A percentile compares a stretch with the other conserved stretches of the same genome.
Conservation (phyloP, 1,139 yeast genomes). For the Debaryomyces sp. region DNA sequence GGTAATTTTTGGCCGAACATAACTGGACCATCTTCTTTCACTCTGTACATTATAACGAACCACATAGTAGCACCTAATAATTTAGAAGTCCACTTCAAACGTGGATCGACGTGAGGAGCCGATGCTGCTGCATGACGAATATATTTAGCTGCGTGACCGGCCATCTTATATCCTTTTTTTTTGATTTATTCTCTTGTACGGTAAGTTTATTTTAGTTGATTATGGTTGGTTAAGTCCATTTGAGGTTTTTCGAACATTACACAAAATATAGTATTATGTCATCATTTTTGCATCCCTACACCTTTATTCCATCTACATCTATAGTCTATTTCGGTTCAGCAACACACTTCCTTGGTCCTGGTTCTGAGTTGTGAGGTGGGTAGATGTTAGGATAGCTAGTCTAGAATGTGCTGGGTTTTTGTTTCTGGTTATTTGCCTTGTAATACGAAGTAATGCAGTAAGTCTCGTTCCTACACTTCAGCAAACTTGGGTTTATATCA, state of each 20-base stretch:
- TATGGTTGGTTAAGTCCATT: slow-evolving; percentile 17
- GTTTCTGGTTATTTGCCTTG: too few relatives aligned
- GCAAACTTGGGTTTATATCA: too few relatives aligned
- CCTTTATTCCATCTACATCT: neutral
- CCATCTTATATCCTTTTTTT: slow-evolving; percentile 25
- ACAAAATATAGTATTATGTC: slow-evolving; percentile 8
- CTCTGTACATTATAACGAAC: slow-evolving; percentile 82
- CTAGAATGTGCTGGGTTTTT: too few relatives aligned
- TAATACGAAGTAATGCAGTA: too few relatives aligned
- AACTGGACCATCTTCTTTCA: slow-evolving; percentile 70
- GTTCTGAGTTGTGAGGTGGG: too few relatives aligned
- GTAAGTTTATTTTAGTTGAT: slow-evolving; percentile 7
- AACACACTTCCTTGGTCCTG: too few relatives aligned
- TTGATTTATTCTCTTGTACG: neutral
- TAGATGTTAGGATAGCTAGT: too few relatives aligned
- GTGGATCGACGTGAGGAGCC: slow-evolving; percentile 55
- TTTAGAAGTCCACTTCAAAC: slow-evolving; percentile 62
- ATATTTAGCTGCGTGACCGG: slow-evolving; percentile 49
- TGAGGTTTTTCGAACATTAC: slow-evolving; percentile 4
- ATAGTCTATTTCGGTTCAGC: neutral
- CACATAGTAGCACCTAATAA: slow-evolving; percentile 82
- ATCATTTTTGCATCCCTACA: neutral
- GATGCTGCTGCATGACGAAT: slow-evolving; percentile 58
- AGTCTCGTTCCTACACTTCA: too few relatives aligned
- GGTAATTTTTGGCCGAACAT: slow-evolving; percentile 54